Percentiles rank a stretch among this genome's conserved stretches.
These are phyloP conservation scores for Priceomyces fermenticarens DNA, from an alignment of 805 yeast species.

Conservation along the genomic window DNA sequence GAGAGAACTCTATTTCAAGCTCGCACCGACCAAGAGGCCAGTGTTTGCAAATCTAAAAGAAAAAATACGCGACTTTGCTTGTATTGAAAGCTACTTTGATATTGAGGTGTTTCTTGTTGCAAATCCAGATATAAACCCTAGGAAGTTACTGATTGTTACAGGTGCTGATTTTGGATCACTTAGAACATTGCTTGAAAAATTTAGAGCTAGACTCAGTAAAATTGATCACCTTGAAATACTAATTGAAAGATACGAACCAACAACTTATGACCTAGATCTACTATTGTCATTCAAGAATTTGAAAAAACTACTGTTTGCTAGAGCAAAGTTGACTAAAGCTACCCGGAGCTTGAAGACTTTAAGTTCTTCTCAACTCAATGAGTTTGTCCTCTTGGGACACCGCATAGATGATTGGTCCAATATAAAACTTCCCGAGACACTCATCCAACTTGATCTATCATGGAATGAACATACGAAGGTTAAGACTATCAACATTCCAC, in stretches of 20 bases:
- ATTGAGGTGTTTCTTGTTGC: slow-evolving; percentile 28
- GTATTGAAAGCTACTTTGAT: slow-evolving; percentile 24
- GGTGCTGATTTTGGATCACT: slow-evolving; percentile 31
- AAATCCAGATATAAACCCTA: slow-evolving; percentile 28
- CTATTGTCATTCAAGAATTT: slow-evolving; percentile 24
- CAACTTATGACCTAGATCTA: slow-evolving; percentile 16
- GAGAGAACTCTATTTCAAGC: slow-evolving; percentile 30
- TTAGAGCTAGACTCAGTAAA: slow-evolving; percentile 13
- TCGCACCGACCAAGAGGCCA: slow-evolving; percentile 28
- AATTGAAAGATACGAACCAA: slow-evolving; percentile 23
- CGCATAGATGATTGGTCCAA: slow-evolving; percentile 25
- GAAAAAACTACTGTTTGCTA: slow-evolving; percentile 26
- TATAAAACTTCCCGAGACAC: slow-evolving; percentile 21
- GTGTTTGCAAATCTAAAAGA: slow-evolving; percentile 4
- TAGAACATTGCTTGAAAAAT: slow-evolving; percentile 19
- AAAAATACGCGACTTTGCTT: slow-evolving; percentile 7
- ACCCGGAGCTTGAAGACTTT: slow-evolving; percentile 5
- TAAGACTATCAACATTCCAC: slow-evolving; percentile 21
- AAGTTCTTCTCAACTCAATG: slow-evolving; percentile 13
- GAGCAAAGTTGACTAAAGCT: slow-evolving; percentile 15
- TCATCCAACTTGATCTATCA: slow-evolving; percentile 31
- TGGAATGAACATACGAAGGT: slow-evolving; percentile 28
- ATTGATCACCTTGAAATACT: slow-evolving; percentile 22
- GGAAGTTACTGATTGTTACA: slow-evolving; percentile 22
- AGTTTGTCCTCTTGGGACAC: slow-evolving; percentile 34